Evolutionary conservation across 2,329 filamentous ascomycete species (phyloP), one percentile per base, ranked within the genome.

Genomic region (Parafenestella ontariensis): DNA sequence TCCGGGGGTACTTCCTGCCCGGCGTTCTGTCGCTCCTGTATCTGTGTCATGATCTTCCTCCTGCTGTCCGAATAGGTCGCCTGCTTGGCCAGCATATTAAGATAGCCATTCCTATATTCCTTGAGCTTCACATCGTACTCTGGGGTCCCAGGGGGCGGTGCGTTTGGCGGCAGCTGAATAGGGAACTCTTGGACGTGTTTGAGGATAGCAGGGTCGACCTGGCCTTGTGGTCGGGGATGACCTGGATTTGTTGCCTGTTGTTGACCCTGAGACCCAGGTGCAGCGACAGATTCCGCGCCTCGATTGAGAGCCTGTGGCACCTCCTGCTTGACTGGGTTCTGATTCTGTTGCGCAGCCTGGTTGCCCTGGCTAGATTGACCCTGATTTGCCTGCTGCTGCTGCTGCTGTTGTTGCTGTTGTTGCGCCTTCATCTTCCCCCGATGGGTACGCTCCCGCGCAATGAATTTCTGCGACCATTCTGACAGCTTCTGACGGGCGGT

Each of bases 401-500:
- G 52, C 36, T 64, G 54, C 59, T 70, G 67, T 42, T 66, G 55
- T 37, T 67, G 62, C 46, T 64, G 64, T 20, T 59, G 56, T 40
- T 58, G 66, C 20, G 64, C 62, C 51, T 65, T 68, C 72, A 59
- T 50, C 78, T 69, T 61, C 77, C 79, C 54, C 5, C 73, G 65
- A 72, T 81, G 79, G 39, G 78, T 66, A 23, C 74, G 70, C 43
- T 76, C 71, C 29, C 73, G 80, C 49, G 78, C 79, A 77, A 84
- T 86, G 52, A 84, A 74, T 52, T 76, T 80, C 46, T 77, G 70
- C 7, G 82, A 83, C 44, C 82, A 77, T 54, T 82, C 77, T 13
- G 79, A 76, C 18, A 87, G 77, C 59, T 82, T 83, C 24, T 77
- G 72, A 46, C 82, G 79, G 11, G 81, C 83, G 37, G 75, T 73